Evolutionary conservation across 2,329 filamentous ascomycete genomes (phyloP), one percentile per base, ranked within the genome.

Genomic region (Thielaviopsis ethacetica): DNA sequence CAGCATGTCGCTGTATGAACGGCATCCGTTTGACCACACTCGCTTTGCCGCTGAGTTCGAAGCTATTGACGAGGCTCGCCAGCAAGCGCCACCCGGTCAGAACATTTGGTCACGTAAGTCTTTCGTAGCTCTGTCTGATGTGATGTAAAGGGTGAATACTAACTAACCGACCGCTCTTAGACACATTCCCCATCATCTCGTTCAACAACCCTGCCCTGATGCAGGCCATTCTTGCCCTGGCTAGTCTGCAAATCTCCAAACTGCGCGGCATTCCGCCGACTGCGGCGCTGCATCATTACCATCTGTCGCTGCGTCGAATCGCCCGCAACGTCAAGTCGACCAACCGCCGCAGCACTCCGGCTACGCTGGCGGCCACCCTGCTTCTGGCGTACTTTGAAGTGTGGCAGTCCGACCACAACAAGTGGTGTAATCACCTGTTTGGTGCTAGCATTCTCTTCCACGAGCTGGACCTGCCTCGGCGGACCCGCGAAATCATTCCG

Each of bases 331-430:
- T 97, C 27, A 81, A 81, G 53, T 79, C 86, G 26, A 75, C 82
- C 0, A 77, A 76, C 53, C 82, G 83, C 65, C 82, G 90, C 57
- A 82, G 84, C 9, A 83, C 89, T 59, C 80, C 88, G 9, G 83
- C 88, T 1, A 96, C 90, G 0, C 74, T 97, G n/a, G 91, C 91
- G 7, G 90, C 91, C 1, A 90, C 88, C 0, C 75, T 96, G 41
- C 74, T 97, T 7, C 77, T 98, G 7, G 88, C 84, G 0, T 97
- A 90, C 68, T 97, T 95, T 66, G 93, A 97, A 69, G 88, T 96
- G 19, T 93, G 91, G 84, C 86, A 86, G 41, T 91, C 90, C 22
- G 91, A 98, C 64, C 91, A 97, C 66, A 83, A 86, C 59, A 95
- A 95, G 69, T 98, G 93, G 93, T 93, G 88, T 66, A 91, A 87